Percentiles rank a stretch among this genome's conserved stretches.
Evolutionary conservation across 129 eudicot species (phyloP).

Genomic region (Helianthus annuus): HanXRQr2.0-SUNRISE NC_035436.2:138344447-138344946

Average conservation of each 20-base stretch:
- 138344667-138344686: too few species aligned
- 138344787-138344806: constrained; percentile 58
- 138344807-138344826: constrained; percentile 61
- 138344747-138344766: constrained; percentile 77
- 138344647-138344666: neutral
- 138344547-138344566: constrained; percentile 80
- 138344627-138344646: constrained; percentile 58
- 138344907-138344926: constrained; percentile 73
- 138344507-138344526: constrained; percentile 89
- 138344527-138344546: constrained; percentile 93
- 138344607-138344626: constrained; percentile 74
- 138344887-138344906: constrained; percentile 32
- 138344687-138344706: too few species aligned
- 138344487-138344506: constrained; percentile 75
- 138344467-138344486: constrained; percentile 52
- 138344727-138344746: constrained; percentile 64
- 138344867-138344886: neutral
- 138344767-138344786: constrained; percentile 72
- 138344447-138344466: constrained; percentile 57
- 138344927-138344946: constrained; percentile 78
- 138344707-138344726: too few species aligned
- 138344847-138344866: neutral
- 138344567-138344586: constrained; percentile 94
- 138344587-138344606: constrained; percentile 73
- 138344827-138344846: neutral